A percentile compares a stretch with the other conserved stretches of the same genome.
phyloP scores from a whole-genome alignment of 1,284 basidiomycete genomes.

The Ceratobasidium sp. region DNA sequence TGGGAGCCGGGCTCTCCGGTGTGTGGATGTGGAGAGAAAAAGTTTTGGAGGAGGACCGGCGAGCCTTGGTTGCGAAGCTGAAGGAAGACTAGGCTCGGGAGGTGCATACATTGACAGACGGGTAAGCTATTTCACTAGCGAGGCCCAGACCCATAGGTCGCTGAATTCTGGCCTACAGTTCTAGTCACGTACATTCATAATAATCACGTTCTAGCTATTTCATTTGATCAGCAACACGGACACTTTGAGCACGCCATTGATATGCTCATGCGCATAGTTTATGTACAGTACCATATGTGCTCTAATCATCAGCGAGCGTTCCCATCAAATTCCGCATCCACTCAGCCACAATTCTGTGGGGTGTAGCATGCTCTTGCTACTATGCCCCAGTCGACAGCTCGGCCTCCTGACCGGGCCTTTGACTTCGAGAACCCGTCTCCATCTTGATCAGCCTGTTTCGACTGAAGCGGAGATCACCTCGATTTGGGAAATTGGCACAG shows the following conservation, averaged over 20 bases:
- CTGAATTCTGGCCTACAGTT: too few relatives aligned
- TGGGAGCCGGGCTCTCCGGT: conserved; percentile 24
- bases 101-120: conserved; percentile 16
- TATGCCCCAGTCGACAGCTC: too few relatives aligned
- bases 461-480: neutral
- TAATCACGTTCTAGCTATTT: neutral
- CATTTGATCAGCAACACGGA: neutral
- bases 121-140: too few relatives aligned
- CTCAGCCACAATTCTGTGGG: neutral
- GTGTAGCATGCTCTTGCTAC: neutral
- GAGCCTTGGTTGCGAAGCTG: neutral
- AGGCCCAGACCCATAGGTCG: too few relatives aligned
- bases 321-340: neutral
- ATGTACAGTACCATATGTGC: neutral
- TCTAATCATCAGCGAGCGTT: neutral
- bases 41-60: conserved; percentile 32
- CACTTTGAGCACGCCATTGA: neutral
- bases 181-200: neutral
- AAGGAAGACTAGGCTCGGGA: neutral
- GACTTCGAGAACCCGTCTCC: neutral
- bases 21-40: conserved; percentile 40
- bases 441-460: neutral
- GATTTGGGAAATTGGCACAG: neutral
- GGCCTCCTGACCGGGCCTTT: neutral
- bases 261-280: neutral